Evolutionary conservation across 2,329 filamentous ascomycete species (phyloP), one percentile per base, ranked within the genome.

Genomic region (Aureobasidium namibiae): DNA sequence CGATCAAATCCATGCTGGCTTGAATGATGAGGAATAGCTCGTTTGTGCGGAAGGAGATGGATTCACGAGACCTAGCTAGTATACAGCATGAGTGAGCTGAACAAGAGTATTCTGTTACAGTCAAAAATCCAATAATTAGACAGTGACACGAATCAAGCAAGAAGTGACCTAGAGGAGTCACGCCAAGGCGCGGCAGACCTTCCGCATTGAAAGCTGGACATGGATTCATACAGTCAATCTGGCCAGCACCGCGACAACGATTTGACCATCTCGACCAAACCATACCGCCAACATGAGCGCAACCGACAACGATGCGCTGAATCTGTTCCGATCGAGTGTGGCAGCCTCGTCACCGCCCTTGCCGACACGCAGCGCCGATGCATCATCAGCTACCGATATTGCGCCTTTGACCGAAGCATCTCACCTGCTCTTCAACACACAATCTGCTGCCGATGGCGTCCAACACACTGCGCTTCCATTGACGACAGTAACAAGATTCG

Each of bases 241-340:
- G 36, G 36, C 36, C 50, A 23, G 42, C 24, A 41, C 18, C 33
- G 13, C n/a, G 50, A 54, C 50, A n/a, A 33, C 36, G 36, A 41
- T 9, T 41, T 42, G 4, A 41, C 18, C 50, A 38, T 41, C 24
- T 54, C 24, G 6, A 54, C 36, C 18, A 68, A 50, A 59, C 48
- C 44, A 29, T 6, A 46, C 21, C 33, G 13, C 14, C 56, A 46
- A 80, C 57, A 73, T 76, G 66, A 83, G 85, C 65, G 69, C 72
- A 26, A 65, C 69, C 14, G 60, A 65, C 8, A 56, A 70, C 71
- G 63, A 97, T 70, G 85, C 92, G 53, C 85, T 97, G 65, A 80
- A 91, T 64, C 85, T 94, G 63, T 82, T 97, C 66, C 89, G 92
- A 69, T 85, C 88, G 70, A 86, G 89, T 64, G 94, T 97, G 74